Conservation (phyloP, 2,329 filamentous ascomycete species). For the Diaporthe nobilis region DNA sequence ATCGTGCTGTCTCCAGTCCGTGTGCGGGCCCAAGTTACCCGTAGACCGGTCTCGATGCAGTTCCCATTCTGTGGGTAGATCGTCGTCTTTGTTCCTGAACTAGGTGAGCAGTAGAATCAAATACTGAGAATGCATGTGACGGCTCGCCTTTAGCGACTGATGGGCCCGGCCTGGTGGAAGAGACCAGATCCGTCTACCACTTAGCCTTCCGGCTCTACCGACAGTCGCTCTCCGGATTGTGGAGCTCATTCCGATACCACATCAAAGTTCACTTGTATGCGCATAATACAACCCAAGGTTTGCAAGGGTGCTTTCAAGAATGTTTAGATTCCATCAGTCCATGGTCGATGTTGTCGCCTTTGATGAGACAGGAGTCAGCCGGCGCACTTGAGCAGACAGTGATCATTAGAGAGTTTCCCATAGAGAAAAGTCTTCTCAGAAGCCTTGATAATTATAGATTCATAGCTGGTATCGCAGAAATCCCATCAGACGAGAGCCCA, state of each 20-base stretch:
- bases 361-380: too few species aligned
- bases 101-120: not conserved
- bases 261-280: not conserved
- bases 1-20: not conserved
- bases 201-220: conserved; percentile 14
- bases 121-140: not conserved
- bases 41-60: conserved; percentile 11
- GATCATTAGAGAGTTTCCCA: not conserved
- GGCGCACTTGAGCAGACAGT: too few species aligned
- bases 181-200: not conserved
- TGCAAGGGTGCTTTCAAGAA: not conserved
- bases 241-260: not conserved
- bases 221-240: not conserved
- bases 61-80: conserved; percentile 5
- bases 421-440: too few species aligned
- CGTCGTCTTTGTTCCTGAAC: conserved; percentile 6
- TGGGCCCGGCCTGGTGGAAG: conserved; percentile 2
- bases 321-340: not conserved
- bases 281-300: too few species aligned
- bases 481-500: not conserved
- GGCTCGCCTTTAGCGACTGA: conserved; percentile 15
- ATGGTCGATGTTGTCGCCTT: not conserved
- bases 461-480: not conserved
- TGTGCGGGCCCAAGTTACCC: conserved; percentile 7
- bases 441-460: rapidly evolving